Base-by-base conservation (phyloP, 805 yeast species). In the Yamadazyma paraphyllophila region DNA sequence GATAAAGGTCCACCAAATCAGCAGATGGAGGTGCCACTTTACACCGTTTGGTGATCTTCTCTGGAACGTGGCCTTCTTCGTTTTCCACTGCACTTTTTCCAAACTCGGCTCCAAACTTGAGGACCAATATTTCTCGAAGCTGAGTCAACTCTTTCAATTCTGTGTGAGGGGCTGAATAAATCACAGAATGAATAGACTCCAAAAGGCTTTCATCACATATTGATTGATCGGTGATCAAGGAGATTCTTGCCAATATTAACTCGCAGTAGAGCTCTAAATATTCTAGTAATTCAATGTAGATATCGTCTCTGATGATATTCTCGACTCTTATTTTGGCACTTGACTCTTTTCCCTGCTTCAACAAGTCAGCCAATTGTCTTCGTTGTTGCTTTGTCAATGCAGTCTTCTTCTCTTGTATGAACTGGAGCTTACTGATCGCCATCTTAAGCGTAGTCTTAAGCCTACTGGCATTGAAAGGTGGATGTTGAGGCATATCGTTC, bases 271-370 rank as follows among this genome's bases (percentile, higher is more conserved):
- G 67, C 63, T 90, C 96, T 39, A 89, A 63, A 38, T 80, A 78
- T 61, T 90, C 96, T 43, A 89, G 67, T 17, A 89, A 68, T 65
- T 89, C 96, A 16, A 86, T 78, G 56, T 83, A 80, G 27, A 87
- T 79, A 58, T 89, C 97, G 53, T 88, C 92, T 30, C 91, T 75
- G 27, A 90, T 86, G 46, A 89, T 79, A 55, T 86, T 85, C 60
- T 89, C 97, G 2, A 88, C 92, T 41, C 96, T 66, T 46, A 88
- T 88, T 45, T 77, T 77, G 9, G 96, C 96, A 55, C 90, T 86
- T 41, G 84, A 82, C 50, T 88, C 91, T 58, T 87, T 88, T 6
- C 88, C 89, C 36, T 71, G 73, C 7, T 76, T 70, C 42, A 89
- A 67, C 9, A 88, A 67, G 39, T 85, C 90, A 2, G 96, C 95